phyloP scores from a whole-genome alignment of 2,329 filamentous ascomycete species.

The Sporothrix sp. region DNA sequence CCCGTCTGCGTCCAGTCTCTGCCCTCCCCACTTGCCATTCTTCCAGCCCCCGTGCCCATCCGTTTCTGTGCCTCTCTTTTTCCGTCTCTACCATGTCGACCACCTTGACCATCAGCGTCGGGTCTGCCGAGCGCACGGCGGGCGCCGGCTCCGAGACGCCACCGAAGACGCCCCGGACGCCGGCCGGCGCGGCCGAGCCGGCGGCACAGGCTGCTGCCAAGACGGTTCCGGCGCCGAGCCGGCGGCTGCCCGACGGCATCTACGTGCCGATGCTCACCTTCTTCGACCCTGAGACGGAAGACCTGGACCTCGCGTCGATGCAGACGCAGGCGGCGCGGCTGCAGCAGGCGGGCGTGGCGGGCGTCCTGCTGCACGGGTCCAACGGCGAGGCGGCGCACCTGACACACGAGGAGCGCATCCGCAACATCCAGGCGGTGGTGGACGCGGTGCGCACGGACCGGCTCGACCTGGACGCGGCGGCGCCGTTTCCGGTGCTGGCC shows the following conservation, averaged over 20 bases:
- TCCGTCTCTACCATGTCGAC: not conserved
- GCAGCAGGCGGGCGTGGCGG: constrained; percentile 52
- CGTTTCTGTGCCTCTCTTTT: not conserved
- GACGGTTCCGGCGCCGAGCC: not conserved
- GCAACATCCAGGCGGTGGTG: constrained; percentile 52
- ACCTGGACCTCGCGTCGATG: constrained; percentile 43
- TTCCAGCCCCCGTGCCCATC: too few species aligned
- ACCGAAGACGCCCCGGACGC: not conserved
- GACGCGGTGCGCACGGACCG: constrained; percentile 43
- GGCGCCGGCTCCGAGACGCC: not conserved
- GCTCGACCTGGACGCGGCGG: constrained; percentile 30
- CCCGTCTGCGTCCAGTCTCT: too few species aligned
- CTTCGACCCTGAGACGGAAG: constrained; percentile 42
- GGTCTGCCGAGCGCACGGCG: not conserved
- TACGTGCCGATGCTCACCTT: constrained; percentile 57
- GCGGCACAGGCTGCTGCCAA: not conserved
- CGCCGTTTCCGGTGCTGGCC: constrained; percentile 53
- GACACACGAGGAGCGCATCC: constrained; percentile 52
- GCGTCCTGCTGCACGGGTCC: constrained; percentile 59
- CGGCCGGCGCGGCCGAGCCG: not conserved
- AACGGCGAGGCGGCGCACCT: constrained; percentile 68
- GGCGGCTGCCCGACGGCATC: constrained; percentile 30
- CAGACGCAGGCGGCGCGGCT: constrained; percentile 47
- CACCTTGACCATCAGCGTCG: not conserved
- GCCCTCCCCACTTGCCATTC: too few species aligned